Conservation (phyloP, 306 rosid species). For the Prunus dulcis region DNA sequence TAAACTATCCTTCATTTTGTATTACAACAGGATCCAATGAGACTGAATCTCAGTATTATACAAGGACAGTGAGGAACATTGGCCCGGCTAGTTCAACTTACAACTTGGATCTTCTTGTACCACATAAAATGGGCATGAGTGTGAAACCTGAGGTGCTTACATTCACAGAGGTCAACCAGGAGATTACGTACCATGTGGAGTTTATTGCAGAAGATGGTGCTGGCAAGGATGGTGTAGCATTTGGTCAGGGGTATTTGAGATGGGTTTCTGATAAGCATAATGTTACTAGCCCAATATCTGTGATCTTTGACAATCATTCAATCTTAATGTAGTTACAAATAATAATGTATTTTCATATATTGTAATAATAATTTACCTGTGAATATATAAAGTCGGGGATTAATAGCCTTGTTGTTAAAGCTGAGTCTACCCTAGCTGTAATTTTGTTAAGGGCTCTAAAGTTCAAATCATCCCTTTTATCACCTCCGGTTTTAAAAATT, state of each 20-base stretch:
- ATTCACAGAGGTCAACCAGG: conserved; percentile 41
- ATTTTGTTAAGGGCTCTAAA: no score
- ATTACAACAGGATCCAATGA: conserved; percentile 12
- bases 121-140: conserved; percentile 20
- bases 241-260: conserved; percentile 39
- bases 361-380: neutral
- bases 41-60: conserved; percentile 26
- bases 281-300: conserved; percentile 41
- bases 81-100: conserved; percentile 41
- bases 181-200: conserved; percentile 14
- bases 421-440: neutral
- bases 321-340: neutral
- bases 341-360: neutral
- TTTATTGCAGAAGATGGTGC: conserved; percentile 23
- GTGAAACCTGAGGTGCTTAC: conserved; percentile 24
- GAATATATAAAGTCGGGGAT: neutral
- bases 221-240: neutral
- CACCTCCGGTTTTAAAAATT: no score
- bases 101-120: conserved; percentile 11
- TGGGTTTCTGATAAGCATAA: conserved; percentile 38
- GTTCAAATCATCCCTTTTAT: no score
- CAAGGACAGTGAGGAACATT: conserved; percentile 48
- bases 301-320: conserved; percentile 6
- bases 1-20: conserved; percentile 54
- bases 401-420: neutral